Percentiles rank a stretch among this genome's conserved stretches.
phyloP scores from a whole-genome alignment of 371 early-diverging fungal genomes.

The Catenaria anguillulae region DNA sequence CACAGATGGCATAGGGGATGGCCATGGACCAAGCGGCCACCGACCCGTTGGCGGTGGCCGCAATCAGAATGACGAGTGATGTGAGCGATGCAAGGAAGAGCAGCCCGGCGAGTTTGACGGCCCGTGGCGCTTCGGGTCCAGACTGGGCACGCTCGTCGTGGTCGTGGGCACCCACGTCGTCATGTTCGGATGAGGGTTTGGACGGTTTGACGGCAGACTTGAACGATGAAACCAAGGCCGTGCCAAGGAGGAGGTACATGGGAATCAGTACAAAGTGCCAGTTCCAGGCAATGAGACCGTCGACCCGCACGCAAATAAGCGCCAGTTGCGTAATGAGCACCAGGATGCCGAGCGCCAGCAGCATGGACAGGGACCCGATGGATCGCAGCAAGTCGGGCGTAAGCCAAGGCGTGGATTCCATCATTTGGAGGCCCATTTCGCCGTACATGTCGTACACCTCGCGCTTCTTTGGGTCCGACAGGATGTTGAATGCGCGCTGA shows the following conservation, averaged over 20 bases:
- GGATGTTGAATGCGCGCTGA: slow-evolving; percentile 81
- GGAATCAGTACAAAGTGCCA: neutral
- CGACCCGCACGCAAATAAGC: slow-evolving; percentile 1
- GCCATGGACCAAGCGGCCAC: neutral
- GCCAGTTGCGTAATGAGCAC: neutral
- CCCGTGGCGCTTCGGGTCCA: slow-evolving; percentile 14
- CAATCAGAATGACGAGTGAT: slow-evolving; percentile 5
- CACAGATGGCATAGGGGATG: neutral
- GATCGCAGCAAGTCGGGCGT: neutral
- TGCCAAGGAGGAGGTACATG: neutral
- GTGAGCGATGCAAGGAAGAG: slow-evolving; percentile 16
- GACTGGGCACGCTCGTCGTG: slow-evolving; percentile 18
- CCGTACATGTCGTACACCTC: slow-evolving; percentile 49
- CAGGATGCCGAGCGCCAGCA: neutral
- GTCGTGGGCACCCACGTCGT: slow-evolving; percentile 10
- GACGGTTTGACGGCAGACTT: neutral
- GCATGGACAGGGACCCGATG: neutral
- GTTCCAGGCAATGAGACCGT: neutral
- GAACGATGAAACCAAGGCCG: neutral
- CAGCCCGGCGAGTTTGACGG: slow-evolving; percentile 4
- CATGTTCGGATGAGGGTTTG: neutral
- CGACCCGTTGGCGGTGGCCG: neutral
- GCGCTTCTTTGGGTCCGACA: slow-evolving; percentile 66
- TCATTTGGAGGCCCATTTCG: neutral
- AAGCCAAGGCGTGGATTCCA: neutral